phyloP scores from a whole-genome alignment of 2,329 filamentous ascomycete species.

The Talaromyces islandicus region DNA sequence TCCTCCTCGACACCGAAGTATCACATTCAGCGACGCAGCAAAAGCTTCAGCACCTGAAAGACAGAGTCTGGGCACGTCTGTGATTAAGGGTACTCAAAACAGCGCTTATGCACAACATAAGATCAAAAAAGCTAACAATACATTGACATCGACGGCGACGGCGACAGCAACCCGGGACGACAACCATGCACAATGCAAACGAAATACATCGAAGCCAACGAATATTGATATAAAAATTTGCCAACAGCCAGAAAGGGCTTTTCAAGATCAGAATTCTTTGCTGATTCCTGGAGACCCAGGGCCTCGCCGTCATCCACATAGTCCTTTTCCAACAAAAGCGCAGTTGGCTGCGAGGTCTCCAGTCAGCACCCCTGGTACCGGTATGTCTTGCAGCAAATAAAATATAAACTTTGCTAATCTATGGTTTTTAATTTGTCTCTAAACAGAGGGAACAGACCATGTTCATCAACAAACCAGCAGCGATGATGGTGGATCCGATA shows the following conservation, averaged over 20 bases:
- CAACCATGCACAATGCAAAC: not conserved
- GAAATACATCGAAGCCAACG: not conserved
- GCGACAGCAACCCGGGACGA: too few relatives aligned
- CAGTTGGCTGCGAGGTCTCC: not conserved
- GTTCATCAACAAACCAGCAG: too few relatives aligned
- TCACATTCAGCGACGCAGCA: not conserved
- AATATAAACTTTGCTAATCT: not conserved
- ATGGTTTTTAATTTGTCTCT: not conserved
- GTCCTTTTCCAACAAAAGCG: not conserved
- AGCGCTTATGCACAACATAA: not conserved
- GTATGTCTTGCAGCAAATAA: not conserved
- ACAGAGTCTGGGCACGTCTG: not conserved
- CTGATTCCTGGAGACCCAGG: not conserved
- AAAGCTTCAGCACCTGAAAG: not conserved
- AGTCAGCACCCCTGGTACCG: not conserved
- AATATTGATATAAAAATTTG: not conserved
- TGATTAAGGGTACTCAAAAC: not conserved
- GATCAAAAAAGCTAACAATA: not conserved
- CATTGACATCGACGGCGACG: not conserved
- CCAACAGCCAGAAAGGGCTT: too few relatives aligned
- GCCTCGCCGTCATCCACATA: not conserved
- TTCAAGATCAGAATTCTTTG: not conserved
- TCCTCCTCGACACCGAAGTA: not conserved
- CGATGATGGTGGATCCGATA: not conserved
- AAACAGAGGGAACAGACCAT: not conserved